Percentiles rank a stretch among this genome's conserved stretches.
phyloP scores from a whole-genome alignment of 805 yeast genomes.

The Candida sonorensis region DNA sequence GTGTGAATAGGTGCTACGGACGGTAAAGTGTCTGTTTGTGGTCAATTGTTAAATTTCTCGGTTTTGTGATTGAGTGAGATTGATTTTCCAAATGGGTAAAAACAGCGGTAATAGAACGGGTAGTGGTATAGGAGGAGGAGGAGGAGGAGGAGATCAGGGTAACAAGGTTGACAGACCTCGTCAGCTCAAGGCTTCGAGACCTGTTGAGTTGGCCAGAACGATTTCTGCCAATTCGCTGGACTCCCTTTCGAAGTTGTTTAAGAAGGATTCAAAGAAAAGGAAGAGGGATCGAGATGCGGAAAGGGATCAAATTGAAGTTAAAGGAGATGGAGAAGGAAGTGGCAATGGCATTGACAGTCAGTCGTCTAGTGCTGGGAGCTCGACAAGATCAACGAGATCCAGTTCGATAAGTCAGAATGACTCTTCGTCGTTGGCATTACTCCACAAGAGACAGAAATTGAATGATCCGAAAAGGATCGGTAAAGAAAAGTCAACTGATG shows the following conservation, averaged over 20 bases:
- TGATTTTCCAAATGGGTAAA: no score
- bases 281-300: constrained; percentile 11
- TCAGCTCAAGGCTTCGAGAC: no score
- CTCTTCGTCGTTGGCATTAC: not conserved
- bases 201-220: constrained; percentile 6
- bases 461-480: constrained; percentile 1
- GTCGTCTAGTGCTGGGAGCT: no score
- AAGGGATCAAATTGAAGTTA: constrained; percentile 4
- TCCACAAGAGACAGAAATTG: constrained; percentile 3
- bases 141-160: not conserved
- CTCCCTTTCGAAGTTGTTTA: constrained; percentile 17
- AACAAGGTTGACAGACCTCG: constrained; percentile 4
- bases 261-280: constrained; percentile 9
- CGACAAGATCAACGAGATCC: no score
- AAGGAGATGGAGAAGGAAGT: no score
- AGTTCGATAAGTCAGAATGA: no score
- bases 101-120: no score
- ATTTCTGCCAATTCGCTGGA: constrained; percentile 14
- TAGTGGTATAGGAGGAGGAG: not conserved
- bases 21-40: no score
- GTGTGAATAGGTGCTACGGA: no score
- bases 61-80: no score
- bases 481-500: not conserved
- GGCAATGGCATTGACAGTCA: no score
- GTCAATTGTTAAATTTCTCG: no score